Evolutionary conservation across 495 filamentous ascomycete species (phyloP), one percentile per base, ranked within the genome.

Genomic region (Pseudevernia furfuracea): DNA sequence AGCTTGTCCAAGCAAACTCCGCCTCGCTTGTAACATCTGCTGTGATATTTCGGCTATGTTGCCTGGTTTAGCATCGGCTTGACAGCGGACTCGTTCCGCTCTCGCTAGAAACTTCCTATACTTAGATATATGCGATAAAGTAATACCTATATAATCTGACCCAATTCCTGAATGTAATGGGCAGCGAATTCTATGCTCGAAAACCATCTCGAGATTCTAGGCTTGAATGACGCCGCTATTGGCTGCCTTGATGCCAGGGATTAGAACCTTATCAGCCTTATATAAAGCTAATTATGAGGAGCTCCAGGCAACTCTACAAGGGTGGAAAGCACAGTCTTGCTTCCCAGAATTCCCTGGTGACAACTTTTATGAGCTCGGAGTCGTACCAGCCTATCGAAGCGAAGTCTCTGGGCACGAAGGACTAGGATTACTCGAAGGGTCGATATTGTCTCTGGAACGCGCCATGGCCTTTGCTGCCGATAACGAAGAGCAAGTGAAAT

Each of bases 321-420:
- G 5, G 17, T 53, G 49, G 49, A 53, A 53, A 19, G 49, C 25
- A 14, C 25, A 53, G 12, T 53, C 49, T 32, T 53, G 49, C 49
- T 53, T 53, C 28, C 49, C 49, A 5, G 49, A 53, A 53, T 53
- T 53, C 15, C 14, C 32, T 17, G 49, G 28, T 30, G 49, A 53
- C 23, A 53, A 53, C 19, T 53, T 53, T 19, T 32, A 32, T 19
- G 49, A 53, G 28, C 49, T 53, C 14, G 28, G 28, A 53, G 19
- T 53, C 15, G 19, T 53, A 53, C 49, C 49, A 19, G 14, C 49
- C 28, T 53, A 53, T 53, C 49, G 49, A 53, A 53, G 49, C 28
- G 49, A 53, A 28, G 49, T 53, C 28, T 28, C 25, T 17, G 49
- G 49, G n/a, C 15, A 53, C 28, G 49, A 30, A 14, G 49, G 28